Conservation (phyloP, 495 filamentous ascomycete genomes). For the Daldinia decipiens region DNA sequence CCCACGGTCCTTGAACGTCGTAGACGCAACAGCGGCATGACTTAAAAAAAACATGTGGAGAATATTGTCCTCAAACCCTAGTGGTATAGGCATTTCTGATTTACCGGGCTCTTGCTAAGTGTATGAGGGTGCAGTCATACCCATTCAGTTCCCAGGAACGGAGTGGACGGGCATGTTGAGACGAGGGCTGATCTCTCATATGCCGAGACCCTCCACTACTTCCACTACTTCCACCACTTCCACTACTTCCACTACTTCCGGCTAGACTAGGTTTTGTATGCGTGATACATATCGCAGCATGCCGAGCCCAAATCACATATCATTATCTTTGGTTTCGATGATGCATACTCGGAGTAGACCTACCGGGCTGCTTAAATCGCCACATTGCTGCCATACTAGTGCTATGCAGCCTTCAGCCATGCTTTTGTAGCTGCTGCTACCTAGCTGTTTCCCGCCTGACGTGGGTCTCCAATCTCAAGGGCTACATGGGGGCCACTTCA, state of each 20-base stretch:
- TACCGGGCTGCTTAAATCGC: constrained; percentile 13
- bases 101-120: background rate
- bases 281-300: constrained; percentile 26
- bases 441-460: constrained; percentile 11
- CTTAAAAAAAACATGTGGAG: constrained; percentile 17
- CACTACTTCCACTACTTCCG: constrained; percentile 1
- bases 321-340: constrained; percentile 18
- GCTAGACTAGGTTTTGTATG: constrained; percentile 21
- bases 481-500: constrained; percentile 8
- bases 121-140: constrained; percentile 3
- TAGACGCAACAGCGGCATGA: constrained; percentile 24
- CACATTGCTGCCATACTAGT: constrained; percentile 9
- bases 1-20: constrained; percentile 49
- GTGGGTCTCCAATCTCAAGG: background rate
- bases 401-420: constrained; percentile 29
- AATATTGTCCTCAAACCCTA: constrained; percentile 1
- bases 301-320: constrained; percentile 21
- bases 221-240: constrained; percentile 5
- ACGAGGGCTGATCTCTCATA: constrained; percentile 12
- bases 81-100: constrained; percentile 9
- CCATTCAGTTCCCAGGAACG: constrained; percentile 16
- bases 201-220: constrained; percentile 14
- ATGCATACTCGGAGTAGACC: constrained; percentile 24
- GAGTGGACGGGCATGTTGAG: constrained; percentile 18
- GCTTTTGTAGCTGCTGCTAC: constrained; percentile 22